A percentile compares a stretch with the other conserved stretches of the same genome.
phyloP scores from a whole-genome alignment of 1,284 basidiomycete species.

The Coniferiporia sulphurascens region DNA sequence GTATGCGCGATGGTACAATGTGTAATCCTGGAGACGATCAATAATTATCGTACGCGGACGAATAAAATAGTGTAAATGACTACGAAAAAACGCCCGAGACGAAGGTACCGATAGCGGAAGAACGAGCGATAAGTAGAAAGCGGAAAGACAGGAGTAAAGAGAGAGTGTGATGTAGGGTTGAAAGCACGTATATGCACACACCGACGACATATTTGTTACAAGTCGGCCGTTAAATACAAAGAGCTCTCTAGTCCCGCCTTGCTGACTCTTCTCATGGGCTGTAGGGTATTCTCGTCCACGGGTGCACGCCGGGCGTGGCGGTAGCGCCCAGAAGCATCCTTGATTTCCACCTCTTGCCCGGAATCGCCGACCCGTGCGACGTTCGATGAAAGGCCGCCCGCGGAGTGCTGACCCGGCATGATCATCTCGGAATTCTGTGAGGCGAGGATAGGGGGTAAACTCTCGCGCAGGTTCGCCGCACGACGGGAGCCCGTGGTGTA shows the following conservation, averaged over 20 bases:
- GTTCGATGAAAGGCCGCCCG: slow-evolving; percentile 22
- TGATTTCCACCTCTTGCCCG: slow-evolving; percentile 80
- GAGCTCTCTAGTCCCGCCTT: slow-evolving; percentile 83
- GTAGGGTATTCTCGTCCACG: slow-evolving; percentile 79
- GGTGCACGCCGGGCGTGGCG: slow-evolving; percentile 79
- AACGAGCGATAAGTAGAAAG: not conserved
- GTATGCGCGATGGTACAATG: not conserved
- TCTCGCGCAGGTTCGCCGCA: slow-evolving; percentile 64
- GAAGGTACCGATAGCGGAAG: not conserved
- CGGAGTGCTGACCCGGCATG: slow-evolving; percentile 18
- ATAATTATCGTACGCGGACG: slow-evolving; percentile 11
- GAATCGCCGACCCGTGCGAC: slow-evolving; percentile 43
- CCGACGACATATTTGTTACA: not conserved
- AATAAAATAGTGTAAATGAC: slow-evolving; percentile 6
- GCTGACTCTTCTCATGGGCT: slow-evolving; percentile 80
- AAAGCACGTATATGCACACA: not conserved
- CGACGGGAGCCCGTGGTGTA: slow-evolving; percentile 44
- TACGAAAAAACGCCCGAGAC: not conserved
- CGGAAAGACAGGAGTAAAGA: not conserved
- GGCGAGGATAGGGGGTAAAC: slow-evolving; percentile 59
- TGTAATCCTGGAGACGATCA: not conserved
- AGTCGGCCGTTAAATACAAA: not conserved
- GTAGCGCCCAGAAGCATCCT: slow-evolving; percentile 78
- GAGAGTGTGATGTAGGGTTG: not conserved
- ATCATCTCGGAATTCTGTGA: slow-evolving; percentile 28